These are phyloP conservation scores for Salix exigua DNA, from an alignment of 345 rosid genomes.

Conservation along the genomic window DNA sequence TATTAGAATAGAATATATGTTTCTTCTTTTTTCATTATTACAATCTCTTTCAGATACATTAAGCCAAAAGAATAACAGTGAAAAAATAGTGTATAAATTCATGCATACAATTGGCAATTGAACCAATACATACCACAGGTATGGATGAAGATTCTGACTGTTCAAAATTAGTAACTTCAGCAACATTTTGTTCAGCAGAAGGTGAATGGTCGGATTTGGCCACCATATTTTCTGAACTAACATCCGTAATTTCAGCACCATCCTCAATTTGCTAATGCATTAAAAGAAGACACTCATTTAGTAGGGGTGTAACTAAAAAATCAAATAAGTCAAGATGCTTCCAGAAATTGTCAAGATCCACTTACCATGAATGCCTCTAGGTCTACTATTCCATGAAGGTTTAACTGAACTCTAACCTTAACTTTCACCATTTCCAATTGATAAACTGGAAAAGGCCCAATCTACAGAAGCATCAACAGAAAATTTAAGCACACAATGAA, in stretches of 20 bases:
- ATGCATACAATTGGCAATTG: not conserved
- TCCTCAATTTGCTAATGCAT: not conserved
- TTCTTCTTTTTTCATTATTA: not conserved
- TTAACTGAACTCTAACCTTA: conserved; percentile 71
- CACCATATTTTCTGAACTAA: not conserved
- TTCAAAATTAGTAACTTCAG: not conserved
- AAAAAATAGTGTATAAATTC: not conserved
- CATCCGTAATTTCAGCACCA: not conserved
- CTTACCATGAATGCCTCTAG: conserved; percentile 76
- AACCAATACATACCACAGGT: not conserved
- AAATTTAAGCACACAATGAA: not conserved
- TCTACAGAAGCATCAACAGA: conserved; percentile 31
- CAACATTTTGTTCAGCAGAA: not conserved
- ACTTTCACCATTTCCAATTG: conserved; percentile 62
- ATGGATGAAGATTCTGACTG: not conserved
- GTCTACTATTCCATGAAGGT: conserved; percentile 72
- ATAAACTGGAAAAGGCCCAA: conserved; percentile 75
- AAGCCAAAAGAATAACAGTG: not conserved
- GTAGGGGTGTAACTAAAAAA: not conserved
- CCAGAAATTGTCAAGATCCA: not conserved
- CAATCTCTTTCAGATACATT: too few relatives aligned
- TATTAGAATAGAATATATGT: not conserved
- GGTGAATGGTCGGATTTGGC: not conserved
- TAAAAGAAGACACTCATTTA: not conserved
- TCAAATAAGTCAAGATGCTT: not conserved